Evolutionary conservation across 352 stramenopile species (phyloP).

Genomic region (Phytophthora sojae): DNA sequence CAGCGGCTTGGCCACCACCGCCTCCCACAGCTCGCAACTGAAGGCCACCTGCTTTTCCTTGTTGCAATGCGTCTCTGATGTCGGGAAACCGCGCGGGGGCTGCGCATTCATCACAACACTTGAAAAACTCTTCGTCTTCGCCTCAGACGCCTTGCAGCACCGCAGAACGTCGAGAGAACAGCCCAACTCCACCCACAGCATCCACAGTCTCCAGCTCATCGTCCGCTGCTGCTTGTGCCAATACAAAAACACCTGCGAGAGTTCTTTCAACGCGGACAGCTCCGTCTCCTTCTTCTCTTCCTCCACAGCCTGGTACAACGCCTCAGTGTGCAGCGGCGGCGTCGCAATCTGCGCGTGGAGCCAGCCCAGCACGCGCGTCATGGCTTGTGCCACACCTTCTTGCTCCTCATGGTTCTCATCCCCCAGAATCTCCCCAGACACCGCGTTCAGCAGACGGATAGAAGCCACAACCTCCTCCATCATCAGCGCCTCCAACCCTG

Average conservation of each 20-base stretch:
- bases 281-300: conserved; percentile 7
- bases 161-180: conserved; percentile 32
- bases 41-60: conserved; percentile 35
- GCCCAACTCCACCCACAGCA: conserved; percentile 43
- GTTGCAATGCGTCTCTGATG: conserved; percentile 21
- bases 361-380: conserved; percentile 24
- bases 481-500: conserved; percentile 12
- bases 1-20: conserved; percentile 28
- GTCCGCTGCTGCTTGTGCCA: conserved; percentile 34
- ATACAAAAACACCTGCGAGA: conserved; percentile 26
- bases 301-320: not conserved
- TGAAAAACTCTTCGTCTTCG: not conserved
- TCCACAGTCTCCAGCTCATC: conserved; percentile 31
- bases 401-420: conserved; percentile 15
- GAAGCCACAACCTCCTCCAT: conserved; percentile 20
- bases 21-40: conserved; percentile 34
- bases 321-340: not conserved
- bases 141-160: conserved; percentile 1
- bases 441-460: conserved; percentile 19
- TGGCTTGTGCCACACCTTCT: conserved; percentile 7
- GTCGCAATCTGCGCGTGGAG: conserved; percentile 23
- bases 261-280: not conserved
- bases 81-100: conserved; percentile 24
- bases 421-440: conserved; percentile 8
- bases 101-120: conserved; percentile 6